These are phyloP conservation scores for Kondoa subrosea DNA, from an alignment of 768 basidiomycete species.

Conservation along the genomic window DNA sequence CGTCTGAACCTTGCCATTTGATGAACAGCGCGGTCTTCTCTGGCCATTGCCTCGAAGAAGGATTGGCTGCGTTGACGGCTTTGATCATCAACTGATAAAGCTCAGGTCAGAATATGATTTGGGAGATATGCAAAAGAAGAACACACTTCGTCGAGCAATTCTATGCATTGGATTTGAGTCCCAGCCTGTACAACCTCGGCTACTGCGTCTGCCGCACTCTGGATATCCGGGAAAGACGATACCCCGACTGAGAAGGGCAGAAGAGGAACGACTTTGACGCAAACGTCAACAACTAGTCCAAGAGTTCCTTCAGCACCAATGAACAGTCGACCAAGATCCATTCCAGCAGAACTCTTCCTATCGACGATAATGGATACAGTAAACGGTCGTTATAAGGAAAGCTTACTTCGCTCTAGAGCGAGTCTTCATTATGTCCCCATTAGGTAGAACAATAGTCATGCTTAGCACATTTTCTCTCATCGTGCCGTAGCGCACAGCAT, in stretches of 20 bases:
- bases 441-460: constrained; percentile 74
- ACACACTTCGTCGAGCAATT: constrained; percentile 59
- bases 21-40: constrained; percentile 53
- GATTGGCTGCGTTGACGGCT: constrained; percentile 20
- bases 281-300: constrained; percentile 76
- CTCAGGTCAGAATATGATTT: not conserved
- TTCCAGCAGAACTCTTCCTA: constrained; percentile 1
- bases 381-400: not conserved
- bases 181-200: constrained; percentile 61
- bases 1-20: constrained; percentile 66
- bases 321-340: not conserved
- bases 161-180: constrained; percentile 62
- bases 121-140: constrained; percentile 26
- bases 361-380: not conserved
- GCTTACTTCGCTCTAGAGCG: constrained; percentile 33
- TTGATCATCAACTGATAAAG: constrained; percentile 10
- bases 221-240: constrained; percentile 66
- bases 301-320: constrained; percentile 42
- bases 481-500: constrained; percentile 53
- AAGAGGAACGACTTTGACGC: constrained; percentile 60
- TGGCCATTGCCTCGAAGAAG: constrained; percentile 9
- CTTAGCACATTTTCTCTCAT: constrained; percentile 22
- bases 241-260: constrained; percentile 73
- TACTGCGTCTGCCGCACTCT: constrained; percentile 60
- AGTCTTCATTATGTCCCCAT: constrained; percentile 79